phyloP scores from a whole-genome alignment of 164 flowering plant species.

The Warburgia ugandensis region DNA sequence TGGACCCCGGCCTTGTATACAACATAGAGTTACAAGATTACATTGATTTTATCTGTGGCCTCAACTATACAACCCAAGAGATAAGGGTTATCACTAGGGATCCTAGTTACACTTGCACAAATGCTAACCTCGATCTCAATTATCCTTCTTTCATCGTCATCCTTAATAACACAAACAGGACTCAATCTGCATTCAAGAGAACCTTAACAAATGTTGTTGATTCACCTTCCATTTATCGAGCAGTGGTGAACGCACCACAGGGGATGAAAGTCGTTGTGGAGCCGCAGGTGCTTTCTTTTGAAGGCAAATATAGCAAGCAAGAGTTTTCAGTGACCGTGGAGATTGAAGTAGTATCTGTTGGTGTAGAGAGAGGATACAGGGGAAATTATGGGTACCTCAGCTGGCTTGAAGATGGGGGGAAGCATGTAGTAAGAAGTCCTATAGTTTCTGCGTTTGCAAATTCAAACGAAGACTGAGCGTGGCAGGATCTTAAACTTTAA shows the following conservation, averaged over 20 bases:
- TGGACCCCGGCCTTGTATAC: conserved; percentile 42
- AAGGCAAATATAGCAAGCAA: conserved; percentile 3
- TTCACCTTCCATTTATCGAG: conserved; percentile 12
- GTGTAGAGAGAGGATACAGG: conserved; percentile 9
- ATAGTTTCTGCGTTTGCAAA: conserved; percentile 4
- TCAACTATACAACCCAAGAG: conserved; percentile 37
- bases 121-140: conserved; percentile 7
- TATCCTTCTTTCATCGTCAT: conserved; percentile 24
- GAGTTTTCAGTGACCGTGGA: conserved; percentile 15
- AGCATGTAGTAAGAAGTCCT: conserved; percentile 27
- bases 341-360: conserved; percentile 13
- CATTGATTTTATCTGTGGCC: conserved; percentile 29
- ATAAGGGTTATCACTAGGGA: conserved; percentile 8
- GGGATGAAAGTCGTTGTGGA: conserved; percentile 23
- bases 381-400: conserved; percentile 24
- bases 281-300: conserved; percentile 11
- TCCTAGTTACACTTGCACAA: conserved; percentile 1
- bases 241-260: conserved; percentile 14
- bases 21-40: conserved; percentile 29
- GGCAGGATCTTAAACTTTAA: too few relatives aligned
- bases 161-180: conserved; percentile 19
- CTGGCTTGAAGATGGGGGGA: conserved; percentile 28
- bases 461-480: too few relatives aligned
- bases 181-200: conserved; percentile 18
- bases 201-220: conserved; percentile 23